Conservation (phyloP, 225 moss, liverwort and hornwort genomes). For the Thuidium tamariscinum region DNA sequence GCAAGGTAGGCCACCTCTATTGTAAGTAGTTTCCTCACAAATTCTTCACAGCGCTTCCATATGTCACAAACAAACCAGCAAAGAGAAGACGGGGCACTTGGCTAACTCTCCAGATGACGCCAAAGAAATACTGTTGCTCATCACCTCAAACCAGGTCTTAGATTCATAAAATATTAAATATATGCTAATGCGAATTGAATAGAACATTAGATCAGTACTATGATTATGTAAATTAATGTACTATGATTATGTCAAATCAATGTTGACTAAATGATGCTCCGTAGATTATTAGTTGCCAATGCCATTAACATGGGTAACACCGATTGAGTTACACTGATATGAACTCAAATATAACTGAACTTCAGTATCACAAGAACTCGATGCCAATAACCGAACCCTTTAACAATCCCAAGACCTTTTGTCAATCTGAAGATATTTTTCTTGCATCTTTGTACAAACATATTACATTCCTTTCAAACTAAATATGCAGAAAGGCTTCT, state of each 20-base stretch:
- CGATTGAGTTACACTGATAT: not conserved
- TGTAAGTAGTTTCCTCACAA: too few species aligned
- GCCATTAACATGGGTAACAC: not conserved
- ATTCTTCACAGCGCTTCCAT: not conserved
- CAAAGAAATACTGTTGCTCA: not conserved
- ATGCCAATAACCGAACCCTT: too few species aligned
- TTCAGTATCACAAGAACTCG: not conserved
- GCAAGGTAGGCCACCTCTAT: not conserved
- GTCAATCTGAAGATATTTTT: not conserved
- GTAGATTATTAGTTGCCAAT: not conserved
- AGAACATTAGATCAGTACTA: not conserved
- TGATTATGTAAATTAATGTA: not conserved
- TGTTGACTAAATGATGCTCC: not conserved
- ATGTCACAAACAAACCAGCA: not conserved
- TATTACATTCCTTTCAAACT: not conserved
- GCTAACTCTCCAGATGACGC: rapidly evolving
- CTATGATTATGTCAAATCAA: not conserved
- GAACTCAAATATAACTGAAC: not conserved
- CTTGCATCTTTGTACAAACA: not conserved
- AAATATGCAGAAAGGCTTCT: not conserved
- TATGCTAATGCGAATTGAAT: too few species aligned
- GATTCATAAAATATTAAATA: not conserved
- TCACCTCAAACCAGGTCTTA: not conserved
- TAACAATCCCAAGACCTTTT: not conserved
- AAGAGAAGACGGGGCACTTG: not conserved